phyloP scores from a whole-genome alignment of 208 protist species.

The Ichthyophonus hoferi region DNA sequence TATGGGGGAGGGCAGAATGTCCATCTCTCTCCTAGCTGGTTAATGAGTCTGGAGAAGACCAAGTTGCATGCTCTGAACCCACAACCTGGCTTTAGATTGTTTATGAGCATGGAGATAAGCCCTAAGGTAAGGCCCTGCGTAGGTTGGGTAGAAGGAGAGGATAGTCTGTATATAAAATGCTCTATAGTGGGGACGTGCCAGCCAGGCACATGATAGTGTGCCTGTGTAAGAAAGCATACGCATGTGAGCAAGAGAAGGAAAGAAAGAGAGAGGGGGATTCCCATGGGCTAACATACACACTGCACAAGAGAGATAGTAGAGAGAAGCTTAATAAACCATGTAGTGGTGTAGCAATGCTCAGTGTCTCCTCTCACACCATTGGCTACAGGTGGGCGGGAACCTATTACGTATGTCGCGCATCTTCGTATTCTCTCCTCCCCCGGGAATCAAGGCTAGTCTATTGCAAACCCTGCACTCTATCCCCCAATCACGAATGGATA shows the following conservation, averaged over 20 bases:
- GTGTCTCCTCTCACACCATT: too few relatives aligned
- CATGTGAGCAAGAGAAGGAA: too few relatives aligned
- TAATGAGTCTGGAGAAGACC: conserved; percentile 83
- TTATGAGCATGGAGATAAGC: conserved; percentile 90
- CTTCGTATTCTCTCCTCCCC: conserved; percentile 88
- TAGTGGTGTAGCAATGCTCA: too few relatives aligned
- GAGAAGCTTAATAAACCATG: too few relatives aligned
- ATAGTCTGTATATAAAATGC: too few relatives aligned
- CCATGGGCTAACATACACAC: too few relatives aligned
- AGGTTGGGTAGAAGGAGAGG: too few relatives aligned
- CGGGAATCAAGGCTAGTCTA: conserved; percentile 86
- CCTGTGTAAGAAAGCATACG: too few relatives aligned
- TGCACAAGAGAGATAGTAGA: too few relatives aligned
- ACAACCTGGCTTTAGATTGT: conserved; percentile 81
- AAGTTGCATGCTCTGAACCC: conserved; percentile 76
- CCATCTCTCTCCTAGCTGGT: conserved; percentile 87
- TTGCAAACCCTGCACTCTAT: conserved; percentile 71
- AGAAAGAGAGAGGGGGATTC: too few relatives aligned
- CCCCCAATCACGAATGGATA: conserved; percentile 46
- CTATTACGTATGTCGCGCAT: conserved; percentile 66
- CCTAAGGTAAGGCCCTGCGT: conserved; percentile 58
- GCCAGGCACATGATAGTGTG: too few relatives aligned
- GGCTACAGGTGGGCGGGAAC: conserved; percentile 52
- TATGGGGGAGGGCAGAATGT: conserved; percentile 84
- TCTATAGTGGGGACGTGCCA: too few relatives aligned